phyloP scores from a whole-genome alignment of 441 rosid genomes.

The Metrosideros polymorpha region DNA sequence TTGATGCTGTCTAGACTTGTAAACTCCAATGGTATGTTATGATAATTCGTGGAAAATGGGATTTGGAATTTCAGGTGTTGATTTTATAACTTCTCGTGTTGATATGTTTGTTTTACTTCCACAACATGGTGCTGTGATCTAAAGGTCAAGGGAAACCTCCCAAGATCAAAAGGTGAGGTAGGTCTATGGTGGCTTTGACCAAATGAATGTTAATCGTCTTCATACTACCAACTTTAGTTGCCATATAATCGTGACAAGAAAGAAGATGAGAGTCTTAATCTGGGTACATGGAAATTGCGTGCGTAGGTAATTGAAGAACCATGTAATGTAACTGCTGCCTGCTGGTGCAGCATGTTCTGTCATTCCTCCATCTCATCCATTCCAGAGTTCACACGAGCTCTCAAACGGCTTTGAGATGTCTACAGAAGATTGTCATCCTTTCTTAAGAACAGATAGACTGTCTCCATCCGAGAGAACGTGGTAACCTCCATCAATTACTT shows the following conservation, averaged over 20 bases:
- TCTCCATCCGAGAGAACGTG: neutral
- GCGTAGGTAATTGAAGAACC: neutral
- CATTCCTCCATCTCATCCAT: neutral
- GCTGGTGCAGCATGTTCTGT: neutral
- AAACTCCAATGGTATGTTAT: neutral
- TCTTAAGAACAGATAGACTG: neutral
- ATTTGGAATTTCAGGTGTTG: neutral
- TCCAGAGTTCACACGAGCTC: neutral
- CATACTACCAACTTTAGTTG: neutral
- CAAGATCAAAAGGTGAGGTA: neutral
- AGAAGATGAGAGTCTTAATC: neutral
- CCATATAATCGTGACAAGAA: neutral
- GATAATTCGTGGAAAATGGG: neutral
- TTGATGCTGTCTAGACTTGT: neutral
- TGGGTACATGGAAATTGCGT: neutral
- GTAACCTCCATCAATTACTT: neutral
- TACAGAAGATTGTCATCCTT: neutral
- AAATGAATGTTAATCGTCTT: neutral
- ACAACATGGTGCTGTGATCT: fast-evolving
- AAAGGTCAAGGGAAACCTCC: neutral
- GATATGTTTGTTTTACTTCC: neutral
- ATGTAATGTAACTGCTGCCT: neutral
- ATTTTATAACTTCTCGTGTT: neutral
- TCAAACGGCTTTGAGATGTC: neutral
- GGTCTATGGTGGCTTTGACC: neutral